Conservation (phyloP, 2,329 filamentous ascomycete genomes). For the Aureobasidium sp. region DNA sequence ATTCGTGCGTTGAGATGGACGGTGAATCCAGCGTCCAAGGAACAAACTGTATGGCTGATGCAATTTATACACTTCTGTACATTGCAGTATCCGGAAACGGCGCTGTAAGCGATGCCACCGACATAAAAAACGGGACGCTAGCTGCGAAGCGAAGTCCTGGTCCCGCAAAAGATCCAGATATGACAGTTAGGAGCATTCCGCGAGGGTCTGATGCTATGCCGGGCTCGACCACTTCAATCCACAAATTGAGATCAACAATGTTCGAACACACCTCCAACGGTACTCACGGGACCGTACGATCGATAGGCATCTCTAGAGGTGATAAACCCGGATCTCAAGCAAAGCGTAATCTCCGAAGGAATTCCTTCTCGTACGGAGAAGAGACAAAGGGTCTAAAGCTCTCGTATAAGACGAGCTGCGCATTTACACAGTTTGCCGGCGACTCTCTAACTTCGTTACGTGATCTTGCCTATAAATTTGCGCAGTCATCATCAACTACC, state of each 20-base stretch:
- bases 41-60: not conserved
- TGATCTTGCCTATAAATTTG: not conserved
- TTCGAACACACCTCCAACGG: not conserved
- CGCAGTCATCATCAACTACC: not conserved
- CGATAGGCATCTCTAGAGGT: not conserved
- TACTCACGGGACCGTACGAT: not conserved
- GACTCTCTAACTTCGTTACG: not conserved
- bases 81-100: not conserved
- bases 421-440: not conserved
- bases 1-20: no score
- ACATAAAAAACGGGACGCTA: not conserved
- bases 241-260: not conserved
- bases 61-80: not conserved
- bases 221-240: not conserved
- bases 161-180: not conserved
- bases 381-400: not conserved
- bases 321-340: no score
- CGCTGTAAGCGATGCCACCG: not conserved
- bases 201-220: not conserved
- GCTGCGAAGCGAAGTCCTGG: not conserved
- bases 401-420: not conserved
- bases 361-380: slow-evolving; percentile 2
- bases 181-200: not conserved
- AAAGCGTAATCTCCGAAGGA: not conserved
- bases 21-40: no score